Evolutionary conservation across 768 basidiomycete genomes (phyloP), one percentile per base, ranked within the genome.

Genomic region (Peribolospora kevripleyi): DNA sequence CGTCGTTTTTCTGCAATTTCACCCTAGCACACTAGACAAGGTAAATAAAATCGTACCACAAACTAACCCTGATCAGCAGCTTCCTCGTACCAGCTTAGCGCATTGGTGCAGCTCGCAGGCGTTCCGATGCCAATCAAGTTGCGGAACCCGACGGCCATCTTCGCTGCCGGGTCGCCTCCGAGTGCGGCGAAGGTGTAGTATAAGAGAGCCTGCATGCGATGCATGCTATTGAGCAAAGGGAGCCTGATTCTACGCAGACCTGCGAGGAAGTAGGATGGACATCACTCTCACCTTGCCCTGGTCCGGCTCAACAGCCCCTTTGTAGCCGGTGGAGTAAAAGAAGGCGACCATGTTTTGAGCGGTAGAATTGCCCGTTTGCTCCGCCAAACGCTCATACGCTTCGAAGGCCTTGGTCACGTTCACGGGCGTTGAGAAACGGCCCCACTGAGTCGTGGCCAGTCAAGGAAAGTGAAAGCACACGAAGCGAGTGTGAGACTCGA

Each of bases 81-180:
- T 46, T 71, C 73, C 63, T 87, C 82, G 65, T 97, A 98, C 82
- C 85, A 95, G 38, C 76, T 75, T 54, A 86, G 69, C 10, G 93
- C 84, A 8, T 75, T 71, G 62, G 79, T 73, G 67, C 93, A 97
- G 61, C 80, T 79, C 65, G 95, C 87, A 53, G 77, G 70, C 0
- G 86, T 81, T 8, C 90, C 84, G 55, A 98, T 93, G 1, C 93
- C 93, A 45, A 83, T 80, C 90, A 88, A 97, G 63, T 90, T 80
- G 38, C 88, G 77, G 67, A 91, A 97, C 0, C 80, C 93, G 41
- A 97, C 72, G 2, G 86, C 78, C 84, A 91, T 88, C 65, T 88
- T 80, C 0, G 91, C 83, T 5, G 82, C 81, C 61, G 79, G 78
- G 68, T 88, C 76, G 0, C 82, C 84, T 2, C 82, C 81, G 52